phyloP scores from a whole-genome alignment of 1,284 basidiomycete genomes.

The Kalmanozyma brasiliensis region DNA sequence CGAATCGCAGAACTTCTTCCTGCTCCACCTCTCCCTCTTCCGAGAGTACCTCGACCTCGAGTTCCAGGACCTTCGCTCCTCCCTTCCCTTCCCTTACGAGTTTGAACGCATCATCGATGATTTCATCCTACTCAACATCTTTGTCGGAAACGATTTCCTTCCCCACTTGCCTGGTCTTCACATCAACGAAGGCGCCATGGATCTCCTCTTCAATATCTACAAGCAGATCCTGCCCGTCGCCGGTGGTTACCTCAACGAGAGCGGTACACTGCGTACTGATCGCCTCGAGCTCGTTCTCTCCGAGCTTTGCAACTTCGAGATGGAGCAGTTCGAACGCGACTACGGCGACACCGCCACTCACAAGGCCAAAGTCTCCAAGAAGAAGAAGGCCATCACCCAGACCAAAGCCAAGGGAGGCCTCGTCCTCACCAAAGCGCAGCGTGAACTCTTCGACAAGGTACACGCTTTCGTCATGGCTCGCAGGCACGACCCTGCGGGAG shows the following conservation, averaged over 20 bases:
- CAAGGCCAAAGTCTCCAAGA: slow-evolving; percentile 66
- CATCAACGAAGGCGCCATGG: slow-evolving; percentile 95
- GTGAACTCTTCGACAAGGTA: slow-evolving; percentile 69
- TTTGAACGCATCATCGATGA: slow-evolving; percentile 96
- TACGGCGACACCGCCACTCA: slow-evolving; percentile 78
- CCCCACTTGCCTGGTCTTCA: slow-evolving; percentile 96
- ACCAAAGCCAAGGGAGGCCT: slow-evolving; percentile 75
- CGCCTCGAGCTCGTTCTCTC: slow-evolving; percentile 87
- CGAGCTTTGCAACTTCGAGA: slow-evolving; percentile 87
- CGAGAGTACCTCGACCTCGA: slow-evolving; percentile 97
- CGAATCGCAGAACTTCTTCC: slow-evolving; percentile 90
- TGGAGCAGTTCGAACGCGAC: slow-evolving; percentile 88
- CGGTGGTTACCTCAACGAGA: slow-evolving; percentile 93
- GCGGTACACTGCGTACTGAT: slow-evolving; percentile 81
- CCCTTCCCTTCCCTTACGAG: slow-evolving; percentile 75
- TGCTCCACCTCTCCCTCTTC: slow-evolving; percentile 92
- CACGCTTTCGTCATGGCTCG: slow-evolving; percentile 84
- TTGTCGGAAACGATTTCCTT: slow-evolving; percentile 96
- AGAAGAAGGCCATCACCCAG: slow-evolving; percentile 78
- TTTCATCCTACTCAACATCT: slow-evolving; percentile 94
- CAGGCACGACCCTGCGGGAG: slow-evolving; percentile 74
- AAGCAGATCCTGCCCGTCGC: slow-evolving; percentile 86
- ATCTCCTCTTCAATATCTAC: slow-evolving; percentile 91
- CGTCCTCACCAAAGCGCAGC: slow-evolving; percentile 37
- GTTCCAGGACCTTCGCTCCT: slow-evolving; percentile 73